Base-by-base conservation (phyloP, 2,329 filamentous ascomycete species). In the Beauveria brongniartii region DNA sequence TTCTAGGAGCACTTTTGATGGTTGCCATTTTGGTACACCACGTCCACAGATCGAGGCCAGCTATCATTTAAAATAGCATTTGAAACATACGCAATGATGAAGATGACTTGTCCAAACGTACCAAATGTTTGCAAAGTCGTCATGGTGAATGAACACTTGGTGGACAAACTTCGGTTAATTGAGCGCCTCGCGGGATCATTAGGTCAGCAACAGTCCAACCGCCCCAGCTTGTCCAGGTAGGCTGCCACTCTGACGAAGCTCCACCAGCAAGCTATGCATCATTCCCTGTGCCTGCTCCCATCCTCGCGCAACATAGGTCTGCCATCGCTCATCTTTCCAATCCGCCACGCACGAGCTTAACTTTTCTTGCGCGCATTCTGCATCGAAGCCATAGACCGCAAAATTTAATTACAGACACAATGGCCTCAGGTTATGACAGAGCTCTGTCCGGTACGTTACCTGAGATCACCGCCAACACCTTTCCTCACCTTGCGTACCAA, bases 381-480 rank as follows among this genome's bases (percentile, higher is more conserved):
- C 22, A 28, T 55, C 30, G 8, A 30, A 3, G 10, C 9, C 8
- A 51, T 55, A 55, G 28, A 37, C 34, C 34, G 34, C 30, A 61
- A 3, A 34, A 40, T 22, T 20, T n/a, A 52, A 10, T 28, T 26
- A 52, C 46, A 51, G 34, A 10, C 54, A 69, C 46, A 69, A 86
- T 95, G 91, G 89, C 92, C 77, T 96, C 92, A 71, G 93, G 93
- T 78, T 99, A 99, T 81, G 94, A 99, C 82, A 90, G 94, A 89
- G 94, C 93, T 79, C 88, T 97, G 77, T 97, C 93, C 80, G 93
- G 92, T 97, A 87, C 80, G 87, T 73, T 61, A n/a, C 58, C 43
- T 26, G 9, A 18, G 12, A 24, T 41, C 26, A 20, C n/a, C 26
- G 18, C 30, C 16, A 43, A 20, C 65, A 54, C 74, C 65, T 66